Conservation (phyloP, 176 grass and related monocot species). For the Zoysia japonica region DNA sequence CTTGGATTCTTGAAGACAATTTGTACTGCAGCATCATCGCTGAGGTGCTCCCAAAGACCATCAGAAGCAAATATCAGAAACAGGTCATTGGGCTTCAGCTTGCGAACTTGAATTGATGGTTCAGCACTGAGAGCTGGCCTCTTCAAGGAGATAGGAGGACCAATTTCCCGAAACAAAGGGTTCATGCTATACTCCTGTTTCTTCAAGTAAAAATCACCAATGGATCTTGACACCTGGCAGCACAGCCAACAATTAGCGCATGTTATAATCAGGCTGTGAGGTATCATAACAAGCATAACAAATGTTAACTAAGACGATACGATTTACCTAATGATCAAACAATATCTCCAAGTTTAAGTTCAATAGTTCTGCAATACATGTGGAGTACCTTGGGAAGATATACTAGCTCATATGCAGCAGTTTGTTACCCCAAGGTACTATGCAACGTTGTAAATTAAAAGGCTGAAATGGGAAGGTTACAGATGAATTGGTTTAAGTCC, state of each 20-base stretch:
- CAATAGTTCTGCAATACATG: neutral
- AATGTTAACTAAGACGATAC: neutral
- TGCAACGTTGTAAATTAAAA: neutral
- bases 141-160: conserved; percentile 56
- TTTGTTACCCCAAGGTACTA: neutral
- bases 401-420: neutral
- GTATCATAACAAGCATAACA: conserved; percentile 1
- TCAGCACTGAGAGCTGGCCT: conserved; percentile 79
- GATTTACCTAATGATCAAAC: neutral
- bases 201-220: conserved; percentile 93
- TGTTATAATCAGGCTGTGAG: neutral
- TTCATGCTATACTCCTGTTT: conserved; percentile 67
- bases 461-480: neutral
- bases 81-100: conserved; percentile 63
- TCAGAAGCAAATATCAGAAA: conserved; percentile 94
- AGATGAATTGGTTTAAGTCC: neutral
- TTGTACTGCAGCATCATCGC: conserved; percentile 72
- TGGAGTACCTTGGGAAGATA: neutral
- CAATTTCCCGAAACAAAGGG: conserved; percentile 58
- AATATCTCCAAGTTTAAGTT: conserved; percentile 8
- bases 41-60: conserved; percentile 90
- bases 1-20: conserved; percentile 87
- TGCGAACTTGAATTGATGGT: conserved; percentile 61
- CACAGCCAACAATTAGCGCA: neutral
- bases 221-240: conserved; percentile 79